A percentile compares a stretch with the other conserved stretches of the same genome.
These are phyloP conservation scores for Carex sylvatica DNA, from an alignment of 202 grass and related monocot genomes.

Conservation along the genomic window DNA sequence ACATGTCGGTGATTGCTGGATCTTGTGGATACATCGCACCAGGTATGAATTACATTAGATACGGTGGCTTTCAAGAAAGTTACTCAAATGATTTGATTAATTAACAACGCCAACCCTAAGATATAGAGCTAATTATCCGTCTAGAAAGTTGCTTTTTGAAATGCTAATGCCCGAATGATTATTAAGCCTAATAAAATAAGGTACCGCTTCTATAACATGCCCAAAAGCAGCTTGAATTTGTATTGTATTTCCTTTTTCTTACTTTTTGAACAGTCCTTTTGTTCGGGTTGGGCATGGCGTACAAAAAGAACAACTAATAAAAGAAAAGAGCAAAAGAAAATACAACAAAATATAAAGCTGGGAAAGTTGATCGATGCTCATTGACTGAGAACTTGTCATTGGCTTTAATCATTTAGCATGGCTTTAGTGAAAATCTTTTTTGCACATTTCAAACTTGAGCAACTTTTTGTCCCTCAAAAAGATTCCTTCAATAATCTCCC, in stretches of 20 bases:
- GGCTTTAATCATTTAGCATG: slow-evolving; percentile 19
- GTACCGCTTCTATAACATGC: not conserved
- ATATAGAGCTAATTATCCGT: not conserved
- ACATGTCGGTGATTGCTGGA: slow-evolving; percentile 80
- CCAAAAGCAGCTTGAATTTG: not conserved
- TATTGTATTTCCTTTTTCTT: not conserved
- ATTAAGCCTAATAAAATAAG: not conserved
- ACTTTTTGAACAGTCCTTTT: not conserved
- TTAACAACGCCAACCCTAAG: not conserved
- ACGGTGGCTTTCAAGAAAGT: not conserved
- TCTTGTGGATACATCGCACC: slow-evolving; percentile 88
- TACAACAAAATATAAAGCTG: slow-evolving; percentile 13
- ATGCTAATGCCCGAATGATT: slow-evolving; percentile 21
- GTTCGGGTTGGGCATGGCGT: slow-evolving; percentile 6
- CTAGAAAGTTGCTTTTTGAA: slow-evolving; percentile 8
- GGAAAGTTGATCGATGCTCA: not conserved
- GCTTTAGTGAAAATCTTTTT: not conserved
- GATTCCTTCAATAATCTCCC: slow-evolving; percentile 3
- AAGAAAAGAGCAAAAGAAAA: slow-evolving; percentile 17
- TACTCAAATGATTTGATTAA: not conserved
- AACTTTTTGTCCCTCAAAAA: slow-evolving; percentile 23
- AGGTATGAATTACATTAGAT: slow-evolving; percentile 28
- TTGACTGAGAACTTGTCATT: slow-evolving; percentile 17
- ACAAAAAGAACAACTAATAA: slow-evolving; percentile 16
- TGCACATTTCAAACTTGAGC: slow-evolving; percentile 12